Evolutionary conservation across 768 basidiomycete species (phyloP).

Genomic region (Lactarius pseudohatsudake): DNA sequence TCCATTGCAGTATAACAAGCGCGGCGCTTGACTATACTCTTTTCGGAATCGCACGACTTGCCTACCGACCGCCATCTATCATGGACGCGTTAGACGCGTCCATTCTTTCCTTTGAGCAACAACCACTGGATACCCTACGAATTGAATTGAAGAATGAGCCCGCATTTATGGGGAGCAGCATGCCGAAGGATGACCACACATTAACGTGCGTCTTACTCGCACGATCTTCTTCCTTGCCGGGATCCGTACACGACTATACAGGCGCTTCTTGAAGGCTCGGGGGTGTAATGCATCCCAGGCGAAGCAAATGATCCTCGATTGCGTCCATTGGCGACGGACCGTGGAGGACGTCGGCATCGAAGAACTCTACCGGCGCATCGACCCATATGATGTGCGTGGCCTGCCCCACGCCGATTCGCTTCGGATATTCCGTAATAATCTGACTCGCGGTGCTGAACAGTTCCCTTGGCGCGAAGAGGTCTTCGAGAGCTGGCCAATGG

Average conservation of each 20-base stretch:
- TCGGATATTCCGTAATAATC: not conserved
- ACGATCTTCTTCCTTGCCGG: not conserved
- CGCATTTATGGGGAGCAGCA: slow-evolving; percentile 8
- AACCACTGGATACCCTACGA: slow-evolving; percentile 19
- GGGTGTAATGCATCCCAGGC: slow-evolving; percentile 58
- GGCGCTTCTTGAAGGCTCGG: slow-evolving; percentile 76
- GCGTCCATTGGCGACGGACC: slow-evolving; percentile 66
- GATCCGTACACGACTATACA: slow-evolving; percentile 32
- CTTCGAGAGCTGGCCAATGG: slow-evolving; percentile 77
- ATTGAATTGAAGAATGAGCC: slow-evolving; percentile 20
- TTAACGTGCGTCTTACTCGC: slow-evolving; percentile 11
- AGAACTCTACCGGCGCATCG: slow-evolving; percentile 56
- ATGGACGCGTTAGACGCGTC: slow-evolving; percentile 23
- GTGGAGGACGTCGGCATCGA: slow-evolving; percentile 67
- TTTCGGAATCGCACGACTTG: slow-evolving; percentile 3
- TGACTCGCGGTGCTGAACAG: slow-evolving; percentile 37
- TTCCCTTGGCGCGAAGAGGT: slow-evolving; percentile 68
- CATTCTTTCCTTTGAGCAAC: slow-evolving; percentile 13
- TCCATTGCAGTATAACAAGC: not conserved
- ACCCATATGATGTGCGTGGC: slow-evolving; percentile 65
- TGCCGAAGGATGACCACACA: slow-evolving; percentile 25
- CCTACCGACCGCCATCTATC: slow-evolving; percentile 10
- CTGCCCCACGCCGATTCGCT: not conserved
- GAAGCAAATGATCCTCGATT: slow-evolving; percentile 64
- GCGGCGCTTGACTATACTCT: too few species aligned